Evolutionary conservation across 2,329 filamentous ascomycete species (phyloP).

Genomic region (Didymella keratinophila): DNA sequence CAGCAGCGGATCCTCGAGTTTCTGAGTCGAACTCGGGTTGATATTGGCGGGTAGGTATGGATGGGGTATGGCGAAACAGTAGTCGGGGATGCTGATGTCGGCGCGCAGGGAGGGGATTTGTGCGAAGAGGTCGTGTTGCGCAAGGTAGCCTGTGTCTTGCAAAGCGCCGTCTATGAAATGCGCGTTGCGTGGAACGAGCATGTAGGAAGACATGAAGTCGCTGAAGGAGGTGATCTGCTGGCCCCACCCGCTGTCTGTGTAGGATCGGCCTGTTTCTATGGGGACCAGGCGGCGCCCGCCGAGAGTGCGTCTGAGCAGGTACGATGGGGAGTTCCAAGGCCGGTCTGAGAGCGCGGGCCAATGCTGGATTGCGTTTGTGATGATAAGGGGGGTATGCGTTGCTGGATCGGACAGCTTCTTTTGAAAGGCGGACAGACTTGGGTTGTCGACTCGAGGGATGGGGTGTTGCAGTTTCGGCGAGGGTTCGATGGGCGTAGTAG

Average conservation of each 20-base stretch:
- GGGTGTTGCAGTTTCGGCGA: slow-evolving; percentile 28
- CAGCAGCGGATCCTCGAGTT: slow-evolving; percentile 67
- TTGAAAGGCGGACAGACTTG: slow-evolving; percentile 42
- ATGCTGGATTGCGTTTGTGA: slow-evolving; percentile 68
- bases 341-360: slow-evolving; percentile 80
- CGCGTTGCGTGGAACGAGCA: slow-evolving; percentile 51
- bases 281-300: slow-evolving; percentile 81
- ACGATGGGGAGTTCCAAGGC: slow-evolving; percentile 76
- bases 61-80: slow-evolving; percentile 74
- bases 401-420: slow-evolving; percentile 29
- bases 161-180: not conserved
- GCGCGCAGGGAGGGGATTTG: slow-evolving; percentile 79
- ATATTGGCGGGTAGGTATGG: slow-evolving; percentile 27
- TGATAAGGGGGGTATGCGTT: slow-evolving; percentile 66
- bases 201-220: slow-evolving; percentile 71
- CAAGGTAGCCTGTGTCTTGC: slow-evolving; percentile 77
- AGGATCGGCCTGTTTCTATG: slow-evolving; percentile 84
- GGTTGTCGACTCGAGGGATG: slow-evolving; percentile 30
- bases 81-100: slow-evolving; percentile 84
- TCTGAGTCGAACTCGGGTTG: slow-evolving; percentile 22
- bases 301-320: slow-evolving; percentile 78
- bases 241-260: slow-evolving; percentile 84
- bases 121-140: slow-evolving; percentile 85
- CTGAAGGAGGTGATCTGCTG: slow-evolving; percentile 80
- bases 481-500: slow-evolving; percentile 10